Conservation (phyloP, 768 basidiomycete species). For the Pholiota molesta region DNA sequence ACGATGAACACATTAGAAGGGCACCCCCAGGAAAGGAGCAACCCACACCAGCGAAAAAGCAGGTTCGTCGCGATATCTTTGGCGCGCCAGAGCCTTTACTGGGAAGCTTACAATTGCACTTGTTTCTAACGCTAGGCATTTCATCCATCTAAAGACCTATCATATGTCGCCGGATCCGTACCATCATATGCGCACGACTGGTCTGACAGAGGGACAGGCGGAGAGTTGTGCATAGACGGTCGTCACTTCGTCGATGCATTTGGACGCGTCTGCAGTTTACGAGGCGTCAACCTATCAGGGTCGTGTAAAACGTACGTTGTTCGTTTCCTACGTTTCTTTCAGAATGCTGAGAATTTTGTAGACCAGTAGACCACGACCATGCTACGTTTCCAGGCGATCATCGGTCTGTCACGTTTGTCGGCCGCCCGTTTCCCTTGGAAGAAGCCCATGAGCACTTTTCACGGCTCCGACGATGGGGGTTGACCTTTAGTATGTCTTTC, state of each 20-base stretch:
- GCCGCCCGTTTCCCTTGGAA: slow-evolving; percentile 87
- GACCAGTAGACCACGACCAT: slow-evolving; percentile 71
- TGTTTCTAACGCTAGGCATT: too few relatives aligned
- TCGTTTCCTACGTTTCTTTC: not conserved
- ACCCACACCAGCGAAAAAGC: not conserved
- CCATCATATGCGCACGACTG: slow-evolving; percentile 74
- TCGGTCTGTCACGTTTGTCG: slow-evolving; percentile 78
- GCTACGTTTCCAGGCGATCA: slow-evolving; percentile 68
- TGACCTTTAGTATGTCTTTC: slow-evolving; percentile 74
- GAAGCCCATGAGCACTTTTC: slow-evolving; percentile 87
- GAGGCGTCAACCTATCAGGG: slow-evolving; percentile 88
- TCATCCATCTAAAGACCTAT: slow-evolving; percentile 50
- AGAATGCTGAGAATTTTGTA: slow-evolving; percentile 30
- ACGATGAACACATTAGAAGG: not conserved
- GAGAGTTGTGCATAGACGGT: slow-evolving; percentile 60
- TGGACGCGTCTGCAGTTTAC: slow-evolving; percentile 77
- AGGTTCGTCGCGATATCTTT: not conserved
- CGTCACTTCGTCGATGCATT: slow-evolving; percentile 82
- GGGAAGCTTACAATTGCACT: too few relatives aligned
- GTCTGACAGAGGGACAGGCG: slow-evolving; percentile 60
- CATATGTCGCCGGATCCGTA: slow-evolving; percentile 50
- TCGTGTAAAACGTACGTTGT: slow-evolving; percentile 74
- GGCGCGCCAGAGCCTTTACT: not conserved
- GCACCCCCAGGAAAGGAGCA: not conserved
- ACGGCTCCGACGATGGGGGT: slow-evolving; percentile 82